phyloP scores from a whole-genome alignment of 345 rosid genomes.

The Bretschneidera sinensis region DNA sequence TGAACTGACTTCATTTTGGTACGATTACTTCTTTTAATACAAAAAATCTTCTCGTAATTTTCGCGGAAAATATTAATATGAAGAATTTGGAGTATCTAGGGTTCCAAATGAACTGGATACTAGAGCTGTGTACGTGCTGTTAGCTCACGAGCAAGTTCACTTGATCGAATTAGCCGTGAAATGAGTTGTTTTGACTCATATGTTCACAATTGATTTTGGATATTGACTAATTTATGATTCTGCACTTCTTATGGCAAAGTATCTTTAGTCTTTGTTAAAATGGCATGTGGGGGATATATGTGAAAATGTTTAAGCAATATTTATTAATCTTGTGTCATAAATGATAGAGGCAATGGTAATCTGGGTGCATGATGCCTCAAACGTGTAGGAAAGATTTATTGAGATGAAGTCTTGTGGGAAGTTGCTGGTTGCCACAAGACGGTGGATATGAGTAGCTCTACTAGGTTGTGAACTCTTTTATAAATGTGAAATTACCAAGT shows the following conservation, averaged over 20 bases:
- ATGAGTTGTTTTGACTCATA: not conserved
- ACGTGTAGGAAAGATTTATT: too few relatives aligned
- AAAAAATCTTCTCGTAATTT: not conserved
- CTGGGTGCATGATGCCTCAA: too few relatives aligned
- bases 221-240: not conserved
- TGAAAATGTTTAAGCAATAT: too few relatives aligned
- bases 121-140: not conserved
- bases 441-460: too few relatives aligned
- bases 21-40: not conserved
- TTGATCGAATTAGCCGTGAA: not conserved
- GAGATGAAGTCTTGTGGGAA: too few relatives aligned
- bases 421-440: too few relatives aligned
- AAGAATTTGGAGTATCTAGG: not conserved
- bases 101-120: not conserved
- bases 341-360: too few relatives aligned
- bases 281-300: too few relatives aligned
- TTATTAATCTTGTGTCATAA: too few relatives aligned
- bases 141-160: not conserved
- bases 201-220: not conserved
- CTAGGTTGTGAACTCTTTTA: too few relatives aligned
- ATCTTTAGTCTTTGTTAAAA: too few relatives aligned
- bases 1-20: not conserved
- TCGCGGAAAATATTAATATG: not conserved
- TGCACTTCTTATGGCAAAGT: not conserved
- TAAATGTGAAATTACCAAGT: too few relatives aligned